These are phyloP conservation scores for Chlamydomonas sphaeroides DNA, from an alignment of 139 green algal genomes.

Conservation along the genomic window DNA sequence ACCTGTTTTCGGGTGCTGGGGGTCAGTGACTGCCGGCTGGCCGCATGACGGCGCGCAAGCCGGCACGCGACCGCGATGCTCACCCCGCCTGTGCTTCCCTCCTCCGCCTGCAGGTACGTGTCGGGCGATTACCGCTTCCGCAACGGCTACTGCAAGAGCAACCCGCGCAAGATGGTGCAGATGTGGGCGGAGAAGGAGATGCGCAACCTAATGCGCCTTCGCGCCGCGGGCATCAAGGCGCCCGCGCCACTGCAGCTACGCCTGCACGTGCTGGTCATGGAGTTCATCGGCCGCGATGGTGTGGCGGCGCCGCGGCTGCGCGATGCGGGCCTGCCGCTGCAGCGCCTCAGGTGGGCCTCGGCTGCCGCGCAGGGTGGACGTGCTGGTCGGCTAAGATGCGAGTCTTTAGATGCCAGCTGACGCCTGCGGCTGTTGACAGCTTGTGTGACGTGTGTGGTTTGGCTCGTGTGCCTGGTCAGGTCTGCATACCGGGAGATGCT, in stretches of 20 bases:
- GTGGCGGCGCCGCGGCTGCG: conserved; percentile 90
- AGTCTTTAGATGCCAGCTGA: no score
- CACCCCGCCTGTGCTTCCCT: no score
- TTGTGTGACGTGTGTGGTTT: no score
- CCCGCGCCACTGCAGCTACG: conserved; percentile 89
- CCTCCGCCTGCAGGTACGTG: conserved; percentile 94
- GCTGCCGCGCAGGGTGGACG: no score
- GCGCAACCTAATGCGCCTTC: conserved; percentile 89
- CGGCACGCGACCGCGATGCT: no score
- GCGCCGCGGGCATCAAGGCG: conserved; percentile 79
- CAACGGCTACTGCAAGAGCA: conserved; percentile 92
- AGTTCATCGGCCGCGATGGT: conserved; percentile 87
- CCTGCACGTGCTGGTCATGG: conserved; percentile 96
- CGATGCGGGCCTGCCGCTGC: conserved; percentile 83
- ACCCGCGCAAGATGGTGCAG: conserved; percentile 99
- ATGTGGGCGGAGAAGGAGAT: conserved; percentile 99
- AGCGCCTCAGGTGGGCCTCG: conserved; percentile 64
- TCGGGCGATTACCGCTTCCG: conserved; percentile 95
- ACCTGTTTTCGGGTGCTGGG: no score
- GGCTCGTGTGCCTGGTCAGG: no score
- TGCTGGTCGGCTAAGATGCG: no score
- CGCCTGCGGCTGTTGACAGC: no score
- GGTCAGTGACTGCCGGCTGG: no score
- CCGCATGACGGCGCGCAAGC: no score
- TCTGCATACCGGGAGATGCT: conserved; percentile 88